These are phyloP conservation scores for Fusarium succisae DNA, from an alignment of 2,329 filamentous ascomycete genomes.

Conservation along the genomic window DNA sequence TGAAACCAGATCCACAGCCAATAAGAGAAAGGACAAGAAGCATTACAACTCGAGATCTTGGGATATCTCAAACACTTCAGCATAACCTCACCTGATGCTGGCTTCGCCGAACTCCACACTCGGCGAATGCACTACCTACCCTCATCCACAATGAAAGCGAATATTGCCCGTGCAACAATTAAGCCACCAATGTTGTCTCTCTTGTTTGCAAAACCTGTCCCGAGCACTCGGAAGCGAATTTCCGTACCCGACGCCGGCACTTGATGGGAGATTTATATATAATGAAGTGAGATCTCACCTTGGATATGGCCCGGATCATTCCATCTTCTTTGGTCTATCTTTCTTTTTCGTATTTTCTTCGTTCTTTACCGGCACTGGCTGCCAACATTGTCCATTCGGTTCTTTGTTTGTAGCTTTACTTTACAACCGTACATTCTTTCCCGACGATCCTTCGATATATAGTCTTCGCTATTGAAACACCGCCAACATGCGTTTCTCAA, in stretches of 20 bases:
- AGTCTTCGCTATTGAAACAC: neutral
- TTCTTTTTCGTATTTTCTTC: slow-evolving; percentile 6
- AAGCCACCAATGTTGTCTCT: slow-evolving; percentile 20
- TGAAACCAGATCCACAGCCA: slow-evolving; percentile 28
- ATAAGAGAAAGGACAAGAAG: slow-evolving; percentile 14
- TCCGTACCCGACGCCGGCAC: neutral
- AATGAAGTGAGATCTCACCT: neutral
- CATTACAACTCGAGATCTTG: neutral
- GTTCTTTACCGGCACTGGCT: slow-evolving; percentile 33
- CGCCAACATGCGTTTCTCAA: slow-evolving; percentile 31
- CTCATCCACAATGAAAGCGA: slow-evolving; percentile 22
- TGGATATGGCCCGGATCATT: neutral
- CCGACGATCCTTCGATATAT: neutral
- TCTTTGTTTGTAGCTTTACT: slow-evolving; percentile 1
- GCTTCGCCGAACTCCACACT: neutral
- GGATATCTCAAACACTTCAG: slow-evolving; percentile 15
- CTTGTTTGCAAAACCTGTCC: slow-evolving; percentile 15
- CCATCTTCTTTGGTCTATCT: slow-evolving; percentile 22
- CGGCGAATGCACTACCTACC: neutral
- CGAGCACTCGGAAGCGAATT: slow-evolving; percentile 20
- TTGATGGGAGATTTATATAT: slow-evolving; percentile 9
- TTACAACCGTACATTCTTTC: neutral
- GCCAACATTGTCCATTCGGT: slow-evolving; percentile 26
- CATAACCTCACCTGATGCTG: neutral
- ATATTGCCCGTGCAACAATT: slow-evolving; percentile 17